These are phyloP conservation scores for Corrigiola litoralis DNA, from an alignment of 179 eudicot species.

Conservation along the genomic window DNA sequence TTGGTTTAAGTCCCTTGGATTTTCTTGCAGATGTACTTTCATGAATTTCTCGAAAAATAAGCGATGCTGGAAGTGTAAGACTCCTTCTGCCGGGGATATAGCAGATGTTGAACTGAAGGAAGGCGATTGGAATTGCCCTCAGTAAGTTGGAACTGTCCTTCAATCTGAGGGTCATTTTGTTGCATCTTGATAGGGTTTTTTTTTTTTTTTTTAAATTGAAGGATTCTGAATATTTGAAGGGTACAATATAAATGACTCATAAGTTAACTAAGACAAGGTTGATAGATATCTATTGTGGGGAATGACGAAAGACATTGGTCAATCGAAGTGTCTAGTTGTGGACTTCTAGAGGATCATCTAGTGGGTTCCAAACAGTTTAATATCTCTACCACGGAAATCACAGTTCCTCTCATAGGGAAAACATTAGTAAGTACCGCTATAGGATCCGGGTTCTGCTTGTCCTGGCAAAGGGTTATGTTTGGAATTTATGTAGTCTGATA, in stretches of 20 bases:
- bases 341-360: no score
- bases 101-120: slow-evolving; percentile 25
- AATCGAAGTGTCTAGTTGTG: background rate
- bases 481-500: background rate
- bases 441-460: background rate
- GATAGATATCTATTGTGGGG: no score
- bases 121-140: slow-evolving; percentile 91
- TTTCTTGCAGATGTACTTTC: slow-evolving; percentile 68
- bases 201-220: background rate
- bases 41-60: slow-evolving; percentile 64
- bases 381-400: no score
- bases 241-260: no score
- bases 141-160: slow-evolving; percentile 45
- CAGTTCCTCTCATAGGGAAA: background rate
- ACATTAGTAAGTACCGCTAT: no score
- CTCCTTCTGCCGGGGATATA: slow-evolving; percentile 37
- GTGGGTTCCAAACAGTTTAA: background rate
- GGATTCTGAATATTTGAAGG: background rate
- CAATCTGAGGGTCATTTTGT: background rate
- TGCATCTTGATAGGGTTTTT: background rate
- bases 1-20: slow-evolving; percentile 9
- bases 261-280: no score
- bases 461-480: background rate
- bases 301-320: no score
- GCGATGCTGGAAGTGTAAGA: slow-evolving; percentile 56